Evolutionary conservation across 2,329 filamentous ascomycete species (phyloP).

Genomic region (Aspergillus flavus): DNA sequence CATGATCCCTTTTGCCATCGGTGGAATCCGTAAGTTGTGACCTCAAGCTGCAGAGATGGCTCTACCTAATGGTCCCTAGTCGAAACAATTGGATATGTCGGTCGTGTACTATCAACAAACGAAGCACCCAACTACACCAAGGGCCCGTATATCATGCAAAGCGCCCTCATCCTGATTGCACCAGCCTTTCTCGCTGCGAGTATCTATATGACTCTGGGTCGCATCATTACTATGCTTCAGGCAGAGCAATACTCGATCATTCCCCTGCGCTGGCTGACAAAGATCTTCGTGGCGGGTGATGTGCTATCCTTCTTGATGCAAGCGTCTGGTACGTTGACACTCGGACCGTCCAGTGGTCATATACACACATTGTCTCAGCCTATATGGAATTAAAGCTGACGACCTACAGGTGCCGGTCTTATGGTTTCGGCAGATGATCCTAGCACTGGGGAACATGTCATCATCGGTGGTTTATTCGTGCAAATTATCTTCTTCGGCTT

Average conservation of each 20-base stretch:
- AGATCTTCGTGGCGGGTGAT: slow-evolving; percentile 35
- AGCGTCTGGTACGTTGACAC: slow-evolving; percentile 25
- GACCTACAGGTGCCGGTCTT: slow-evolving; percentile 26
- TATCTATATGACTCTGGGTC: slow-evolving; percentile 35
- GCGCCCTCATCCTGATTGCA: slow-evolving; percentile 30
- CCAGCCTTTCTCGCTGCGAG: slow-evolving; percentile 33
- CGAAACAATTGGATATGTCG: slow-evolving; percentile 57
- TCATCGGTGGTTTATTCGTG: slow-evolving; percentile 35
- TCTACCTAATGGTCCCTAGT: slow-evolving; percentile 36
- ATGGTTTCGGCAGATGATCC: slow-evolving; percentile 25
- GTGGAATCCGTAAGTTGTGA: slow-evolving; percentile 35
- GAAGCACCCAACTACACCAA: slow-evolving; percentile 34
- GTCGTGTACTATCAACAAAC: slow-evolving; percentile 47
- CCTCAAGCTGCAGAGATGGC: not conserved
- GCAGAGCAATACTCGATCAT: slow-evolving; percentile 27
- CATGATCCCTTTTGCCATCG: slow-evolving; percentile 35
- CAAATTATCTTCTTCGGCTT: slow-evolving; percentile 36
- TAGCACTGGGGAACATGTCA: slow-evolving; percentile 27
- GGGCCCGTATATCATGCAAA: slow-evolving; percentile 33
- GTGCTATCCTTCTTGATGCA: slow-evolving; percentile 38
- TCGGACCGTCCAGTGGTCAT: no score
- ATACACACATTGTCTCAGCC: no score
- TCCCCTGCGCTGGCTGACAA: slow-evolving; percentile 27
- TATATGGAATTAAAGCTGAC: not conserved
- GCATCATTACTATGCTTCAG: slow-evolving; percentile 30